Evolutionary conservation across 345 rosid species (phyloP).

Genomic region (Eutrema heterophyllum): DNA sequence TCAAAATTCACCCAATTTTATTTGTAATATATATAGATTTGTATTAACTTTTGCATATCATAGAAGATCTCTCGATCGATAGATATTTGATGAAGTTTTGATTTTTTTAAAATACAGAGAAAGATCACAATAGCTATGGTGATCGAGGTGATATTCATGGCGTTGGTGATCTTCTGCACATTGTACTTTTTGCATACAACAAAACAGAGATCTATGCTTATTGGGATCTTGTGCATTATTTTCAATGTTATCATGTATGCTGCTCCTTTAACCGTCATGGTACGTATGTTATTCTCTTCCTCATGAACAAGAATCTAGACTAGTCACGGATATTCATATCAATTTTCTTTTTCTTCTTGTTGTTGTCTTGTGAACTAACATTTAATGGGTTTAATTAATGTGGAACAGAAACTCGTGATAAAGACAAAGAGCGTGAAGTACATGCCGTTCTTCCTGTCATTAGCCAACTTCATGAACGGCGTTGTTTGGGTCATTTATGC

Average conservation of each 20-base stretch:
- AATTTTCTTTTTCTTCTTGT: too few species aligned
- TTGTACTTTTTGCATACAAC: slow-evolving; percentile 37
- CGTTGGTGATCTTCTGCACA: slow-evolving; percentile 32
- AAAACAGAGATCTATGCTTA: slow-evolving; percentile 38
- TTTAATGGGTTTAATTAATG: not conserved
- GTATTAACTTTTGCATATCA: too few species aligned
- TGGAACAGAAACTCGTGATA: slow-evolving; percentile 53
- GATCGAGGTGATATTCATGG: slow-evolving; percentile 47
- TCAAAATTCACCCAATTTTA: too few species aligned
- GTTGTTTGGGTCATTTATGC: slow-evolving; percentile 55
- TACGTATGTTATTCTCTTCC: slow-evolving; percentile 13
- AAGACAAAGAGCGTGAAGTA: slow-evolving; percentile 77
- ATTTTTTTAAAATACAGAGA: not conserved
- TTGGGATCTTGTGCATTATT: slow-evolving; percentile 40
- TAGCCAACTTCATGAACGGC: slow-evolving; percentile 52
- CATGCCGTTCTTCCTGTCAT: slow-evolving; percentile 69
- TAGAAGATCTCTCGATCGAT: not conserved
- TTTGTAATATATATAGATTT: too few species aligned
- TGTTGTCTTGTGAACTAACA: slow-evolving; percentile 23
- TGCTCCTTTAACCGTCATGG: slow-evolving; percentile 71
- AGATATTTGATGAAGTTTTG: not conserved
- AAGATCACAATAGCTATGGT: slow-evolving; percentile 28
- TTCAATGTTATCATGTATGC: slow-evolving; percentile 52
- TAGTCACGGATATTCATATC: too few species aligned
- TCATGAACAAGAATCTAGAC: not conserved